A percentile compares a stretch with the other conserved stretches of the same genome.
Conservation (phyloP, 805 yeast species). For the Komagataella populi region DNA sequence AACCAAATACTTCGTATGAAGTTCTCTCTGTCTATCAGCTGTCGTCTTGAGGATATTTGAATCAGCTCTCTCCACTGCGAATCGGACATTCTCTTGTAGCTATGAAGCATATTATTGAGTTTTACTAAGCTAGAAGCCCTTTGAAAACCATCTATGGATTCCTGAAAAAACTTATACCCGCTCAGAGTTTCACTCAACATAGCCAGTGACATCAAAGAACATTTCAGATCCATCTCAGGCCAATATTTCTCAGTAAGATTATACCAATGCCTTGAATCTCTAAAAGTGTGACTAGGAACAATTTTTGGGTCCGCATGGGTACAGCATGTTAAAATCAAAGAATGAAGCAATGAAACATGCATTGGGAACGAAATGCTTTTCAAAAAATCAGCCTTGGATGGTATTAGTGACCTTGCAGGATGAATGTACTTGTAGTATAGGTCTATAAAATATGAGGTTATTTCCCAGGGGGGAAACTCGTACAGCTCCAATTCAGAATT, state of each 20-base stretch:
- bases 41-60: conserved; percentile 16
- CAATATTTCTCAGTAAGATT: conserved; percentile 19
- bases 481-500: conserved; percentile 16
- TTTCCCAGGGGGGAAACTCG: conserved; percentile 23
- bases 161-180: conserved; percentile 14
- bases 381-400: conserved; percentile 19
- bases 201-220: conserved; percentile 15
- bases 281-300: conserved; percentile 10
- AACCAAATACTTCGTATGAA: conserved; percentile 23
- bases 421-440: conserved; percentile 27
- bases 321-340: conserved; percentile 21
- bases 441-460: conserved; percentile 20
- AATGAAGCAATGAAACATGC: conserved; percentile 16
- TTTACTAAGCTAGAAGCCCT: conserved; percentile 9
- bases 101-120: neutral
- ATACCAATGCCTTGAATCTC: conserved; percentile 23
- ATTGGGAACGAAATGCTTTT: conserved; percentile 16
- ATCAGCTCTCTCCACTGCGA: conserved; percentile 14
- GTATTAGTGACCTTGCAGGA: conserved; percentile 21
- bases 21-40: conserved; percentile 18
- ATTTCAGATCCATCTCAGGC: conserved; percentile 14
- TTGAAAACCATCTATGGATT: conserved; percentile 15
- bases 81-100: neutral
- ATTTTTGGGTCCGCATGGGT: conserved; percentile 15
- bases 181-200: conserved; percentile 16